Conservation (phyloP, 441 rosid genomes). For the Brassica balearica region DNA sequence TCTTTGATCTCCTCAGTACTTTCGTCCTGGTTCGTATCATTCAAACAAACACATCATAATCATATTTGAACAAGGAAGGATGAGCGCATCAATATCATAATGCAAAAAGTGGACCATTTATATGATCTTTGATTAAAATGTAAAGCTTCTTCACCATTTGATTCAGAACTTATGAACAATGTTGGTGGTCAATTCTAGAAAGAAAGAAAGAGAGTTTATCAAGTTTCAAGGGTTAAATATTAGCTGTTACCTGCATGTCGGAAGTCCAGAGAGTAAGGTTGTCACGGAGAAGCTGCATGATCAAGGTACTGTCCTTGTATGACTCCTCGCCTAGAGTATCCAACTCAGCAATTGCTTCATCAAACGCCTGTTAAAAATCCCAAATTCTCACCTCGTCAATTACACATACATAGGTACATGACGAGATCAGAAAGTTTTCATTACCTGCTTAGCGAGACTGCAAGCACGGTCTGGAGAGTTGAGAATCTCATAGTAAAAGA, state of each 20-base stretch:
- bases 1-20: conserved; percentile 69
- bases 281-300: conserved; percentile 81
- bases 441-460: conserved; percentile 71
- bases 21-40: conserved; percentile 54
- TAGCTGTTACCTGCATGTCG: conserved; percentile 61
- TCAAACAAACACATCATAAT: not conserved
- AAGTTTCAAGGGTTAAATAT: not conserved
- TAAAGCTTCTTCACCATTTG: no score
- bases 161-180: not conserved
- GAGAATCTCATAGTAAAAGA: conserved; percentile 34
- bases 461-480: conserved; percentile 81
- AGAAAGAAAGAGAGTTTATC: not conserved
- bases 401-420: not conserved
- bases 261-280: conserved; percentile 79
- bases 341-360: conserved; percentile 75
- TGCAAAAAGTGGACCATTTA: not conserved
- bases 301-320: conserved; percentile 77
- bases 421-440: not conserved
- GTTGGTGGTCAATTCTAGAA: not conserved
- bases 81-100: not conserved
- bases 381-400: not conserved
- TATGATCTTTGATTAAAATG: no score
- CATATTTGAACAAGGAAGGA: not conserved
- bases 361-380: conserved; percentile 54
- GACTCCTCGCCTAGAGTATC: conserved; percentile 37